Conservation (phyloP, 441 rosid species). For the Metrosideros polymorpha region DNA sequence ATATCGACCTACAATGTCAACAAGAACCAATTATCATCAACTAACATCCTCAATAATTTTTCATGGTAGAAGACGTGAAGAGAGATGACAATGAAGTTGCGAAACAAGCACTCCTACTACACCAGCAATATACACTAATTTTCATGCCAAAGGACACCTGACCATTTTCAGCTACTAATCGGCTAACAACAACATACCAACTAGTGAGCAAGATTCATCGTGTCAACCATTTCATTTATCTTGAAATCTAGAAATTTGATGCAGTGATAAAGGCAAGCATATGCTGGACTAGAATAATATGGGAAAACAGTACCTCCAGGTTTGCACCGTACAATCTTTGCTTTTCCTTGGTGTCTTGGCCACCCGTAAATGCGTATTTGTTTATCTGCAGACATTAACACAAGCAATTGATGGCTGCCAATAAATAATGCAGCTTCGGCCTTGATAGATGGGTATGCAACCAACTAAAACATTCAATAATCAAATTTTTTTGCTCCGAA, state of each 20-base stretch:
- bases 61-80: background rate
- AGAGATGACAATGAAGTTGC: background rate
- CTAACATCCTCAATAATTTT: background rate
- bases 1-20: conserved; percentile 56
- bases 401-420: background rate
- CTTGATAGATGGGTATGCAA: background rate
- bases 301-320: conserved; percentile 48
- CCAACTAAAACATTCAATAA: background rate
- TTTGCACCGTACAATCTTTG: conserved; percentile 72
- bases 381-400: conserved; percentile 43
- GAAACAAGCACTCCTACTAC: background rate
- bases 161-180: background rate
- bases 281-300: background rate
- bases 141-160: background rate
- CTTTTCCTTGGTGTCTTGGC: conserved; percentile 64
- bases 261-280: background rate
- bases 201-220: background rate
- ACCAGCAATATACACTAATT: background rate
- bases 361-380: conserved; percentile 76
- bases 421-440: background rate
- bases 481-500: background rate
- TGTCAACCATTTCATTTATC: background rate
- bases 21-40: background rate
- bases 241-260: background rate
- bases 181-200: background rate